These are phyloP conservation scores for Cocos nucifera DNA, from an alignment of 176 grass and related monocot species.

Conservation along the genomic window DNA sequence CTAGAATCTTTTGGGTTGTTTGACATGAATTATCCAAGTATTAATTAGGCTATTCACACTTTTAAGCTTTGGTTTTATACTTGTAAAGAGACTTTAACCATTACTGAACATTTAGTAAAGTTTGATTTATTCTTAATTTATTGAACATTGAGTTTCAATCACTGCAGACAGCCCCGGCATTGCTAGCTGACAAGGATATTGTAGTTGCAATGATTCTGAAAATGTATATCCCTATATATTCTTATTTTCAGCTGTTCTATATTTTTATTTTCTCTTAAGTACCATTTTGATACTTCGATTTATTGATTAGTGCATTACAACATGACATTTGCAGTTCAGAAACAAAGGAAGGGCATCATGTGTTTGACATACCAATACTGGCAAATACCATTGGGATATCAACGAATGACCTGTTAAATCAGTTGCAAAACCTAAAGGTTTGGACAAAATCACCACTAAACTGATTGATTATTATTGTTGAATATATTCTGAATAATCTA, in stretches of 20 bases:
- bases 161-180: conserved; percentile 58
- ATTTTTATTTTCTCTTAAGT: background rate
- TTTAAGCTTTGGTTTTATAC: too few relatives aligned
- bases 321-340: conserved; percentile 47
- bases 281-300: too few relatives aligned
- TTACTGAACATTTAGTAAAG: too few relatives aligned
- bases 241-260: conserved; percentile 8
- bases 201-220: conserved; percentile 69
- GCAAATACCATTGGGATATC: conserved; percentile 51
- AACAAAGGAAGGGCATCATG: conserved; percentile 69
- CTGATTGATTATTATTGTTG: background rate
- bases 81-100: too few relatives aligned
- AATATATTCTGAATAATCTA: too few relatives aligned
- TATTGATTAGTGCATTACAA: background rate
- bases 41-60: too few relatives aligned
- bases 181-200: conserved; percentile 66
- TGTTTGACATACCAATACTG: conserved; percentile 68
- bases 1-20: too few relatives aligned
- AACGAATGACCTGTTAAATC: conserved; percentile 57
- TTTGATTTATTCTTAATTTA: conserved; percentile 4
- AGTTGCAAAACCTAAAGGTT: conserved; percentile 80
- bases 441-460: conserved; percentile 4
- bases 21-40: too few relatives aligned
- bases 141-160: conserved; percentile 18
- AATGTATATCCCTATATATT: conserved; percentile 23